Percentiles rank a stretch among this genome's conserved stretches.
Evolutionary conservation across 169 alveolate species (phyloP).

Genomic region (Plasmodium gallinaceum): DNA sequence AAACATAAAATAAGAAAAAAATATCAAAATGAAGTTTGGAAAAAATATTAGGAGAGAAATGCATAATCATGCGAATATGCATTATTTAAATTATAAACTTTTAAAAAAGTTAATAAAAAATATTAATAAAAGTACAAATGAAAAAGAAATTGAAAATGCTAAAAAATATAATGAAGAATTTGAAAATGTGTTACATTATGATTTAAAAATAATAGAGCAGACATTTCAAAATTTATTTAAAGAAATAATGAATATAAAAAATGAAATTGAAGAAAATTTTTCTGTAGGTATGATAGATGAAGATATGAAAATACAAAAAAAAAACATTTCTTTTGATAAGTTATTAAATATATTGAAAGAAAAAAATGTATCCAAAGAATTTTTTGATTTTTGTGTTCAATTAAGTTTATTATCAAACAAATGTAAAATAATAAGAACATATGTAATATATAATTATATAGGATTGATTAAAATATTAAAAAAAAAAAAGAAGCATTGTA

Average conservation of each 20-base stretch:
- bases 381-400: slow-evolving; percentile 58
- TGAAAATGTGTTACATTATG: slow-evolving; percentile 14
- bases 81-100: slow-evolving; percentile 31
- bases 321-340: slow-evolving; percentile 20
- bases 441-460: slow-evolving; percentile 29
- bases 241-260: slow-evolving; percentile 32
- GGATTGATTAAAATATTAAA: slow-evolving; percentile 50
- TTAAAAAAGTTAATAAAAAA: slow-evolving; percentile 25
- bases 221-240: slow-evolving; percentile 24
- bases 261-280: slow-evolving; percentile 37
- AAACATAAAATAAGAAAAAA: not conserved
- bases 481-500: slow-evolving; percentile 28
- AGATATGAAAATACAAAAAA: slow-evolving; percentile 19
- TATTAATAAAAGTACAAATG: slow-evolving; percentile 17
- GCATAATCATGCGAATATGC: slow-evolving; percentile 44
- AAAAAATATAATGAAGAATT: slow-evolving; percentile 18
- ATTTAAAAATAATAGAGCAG: slow-evolving; percentile 26
- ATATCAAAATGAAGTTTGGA: slow-evolving; percentile 56
- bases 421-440: slow-evolving; percentile 39
- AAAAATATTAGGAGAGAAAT: slow-evolving; percentile 56
- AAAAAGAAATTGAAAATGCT: not conserved
- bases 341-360: slow-evolving; percentile 48
- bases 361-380: slow-evolving; percentile 28
- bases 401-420: slow-evolving; percentile 41
- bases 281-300: slow-evolving; percentile 7